Percentiles rank a stretch among this genome's conserved stretches.
Conservation (phyloP, 108 stramenopile genomes). For the Epipyxis sp. region DNA sequence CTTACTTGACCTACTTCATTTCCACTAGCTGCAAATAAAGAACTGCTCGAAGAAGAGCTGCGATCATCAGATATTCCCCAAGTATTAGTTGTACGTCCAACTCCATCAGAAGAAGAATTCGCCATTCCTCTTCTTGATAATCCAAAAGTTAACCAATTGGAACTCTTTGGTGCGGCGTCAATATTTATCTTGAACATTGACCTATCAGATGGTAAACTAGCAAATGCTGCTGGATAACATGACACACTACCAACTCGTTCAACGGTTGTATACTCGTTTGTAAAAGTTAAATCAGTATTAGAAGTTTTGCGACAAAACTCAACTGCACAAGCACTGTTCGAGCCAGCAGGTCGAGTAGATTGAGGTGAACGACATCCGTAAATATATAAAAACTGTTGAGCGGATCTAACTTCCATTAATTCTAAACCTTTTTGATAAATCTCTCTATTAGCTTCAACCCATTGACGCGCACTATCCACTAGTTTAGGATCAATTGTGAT, state of each 20-base stretch:
- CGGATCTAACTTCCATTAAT: neutral
- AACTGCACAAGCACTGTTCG: neutral
- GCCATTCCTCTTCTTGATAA: neutral
- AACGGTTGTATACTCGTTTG: neutral
- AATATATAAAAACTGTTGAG: neutral
- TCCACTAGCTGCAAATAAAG: neutral
- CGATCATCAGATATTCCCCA: conserved; percentile 19
- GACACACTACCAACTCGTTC: conserved; percentile 3
- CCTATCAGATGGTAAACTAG: neutral
- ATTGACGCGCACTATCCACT: neutral
- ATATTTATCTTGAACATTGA: conserved; percentile 4
- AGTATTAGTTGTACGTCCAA: neutral
- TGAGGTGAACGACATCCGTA: neutral
- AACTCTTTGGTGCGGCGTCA: neutral
- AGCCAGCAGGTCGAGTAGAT: neutral
- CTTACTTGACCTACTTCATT: neutral
- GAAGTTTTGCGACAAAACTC: neutral
- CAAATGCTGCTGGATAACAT: conserved; percentile 21
- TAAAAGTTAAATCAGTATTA: neutral
- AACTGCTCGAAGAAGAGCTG: neutral
- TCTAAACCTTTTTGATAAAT: neutral
- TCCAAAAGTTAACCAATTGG: conserved; percentile 24
- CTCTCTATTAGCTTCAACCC: neutral
- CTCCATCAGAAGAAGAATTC: conserved; percentile 6
- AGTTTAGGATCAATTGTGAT: neutral